Evolutionary conservation across 176 grass and related monocot genomes (phyloP), one percentile per base, ranked within the genome.

Genomic region (Triticum turgidum): DNA sequence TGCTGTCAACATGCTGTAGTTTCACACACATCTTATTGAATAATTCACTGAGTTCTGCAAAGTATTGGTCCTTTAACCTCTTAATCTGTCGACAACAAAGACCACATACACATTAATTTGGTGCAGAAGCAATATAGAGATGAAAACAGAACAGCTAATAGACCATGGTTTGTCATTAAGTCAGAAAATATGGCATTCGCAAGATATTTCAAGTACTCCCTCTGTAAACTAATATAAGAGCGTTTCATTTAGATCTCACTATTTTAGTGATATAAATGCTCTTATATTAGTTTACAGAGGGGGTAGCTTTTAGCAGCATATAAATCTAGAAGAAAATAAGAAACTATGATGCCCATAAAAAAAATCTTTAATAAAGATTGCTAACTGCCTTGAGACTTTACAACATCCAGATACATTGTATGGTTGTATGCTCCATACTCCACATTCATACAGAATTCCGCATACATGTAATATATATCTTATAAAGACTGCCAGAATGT

Each of bases 11-110:
- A 70, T 94, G 90, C 64, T 89, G 92, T 61, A 98, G 65, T 86
- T 95, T 98, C n/a, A 88, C 5, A 80, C 75, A 83, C 84, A 98
- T 80, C 88, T 84, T 92, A 80, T 87, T 87, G 77, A 90, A 85
- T 32, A 98, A 73, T 14, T 95, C 96, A 89, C 5, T 84, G 8
- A 98, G 82, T 73, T 95, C 91, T 13, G 24, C 49, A 70, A 82
- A 95, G 84, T 95, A 90, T 25, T 88, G 69, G 11, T 94, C 93
- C 73, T 94, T 98, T 54, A 95, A 82, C 69, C 10, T 82, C 85
- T 94, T 98, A 44, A 98, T 64, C 96, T 98, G 87, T 86, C 32
- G 59, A 25, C 22, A 54, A 83, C 47, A 35, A 76, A 66, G 85
- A 86, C 6, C 47, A 30, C 64, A 21, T 61, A 33, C 59, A 32